phyloP scores from a whole-genome alignment of 805 yeast genomes.

The Barnettozyma californica region DNA sequence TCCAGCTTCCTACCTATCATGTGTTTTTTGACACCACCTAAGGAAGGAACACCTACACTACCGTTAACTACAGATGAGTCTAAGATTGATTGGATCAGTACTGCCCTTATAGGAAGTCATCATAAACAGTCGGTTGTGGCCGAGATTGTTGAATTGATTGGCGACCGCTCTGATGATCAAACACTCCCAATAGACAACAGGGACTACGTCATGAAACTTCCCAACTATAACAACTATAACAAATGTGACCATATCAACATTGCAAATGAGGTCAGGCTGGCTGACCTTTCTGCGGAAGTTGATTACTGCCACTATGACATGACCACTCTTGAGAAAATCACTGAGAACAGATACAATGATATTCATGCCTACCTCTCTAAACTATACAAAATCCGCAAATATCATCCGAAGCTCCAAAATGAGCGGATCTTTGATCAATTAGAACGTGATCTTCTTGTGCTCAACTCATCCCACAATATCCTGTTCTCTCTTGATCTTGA shows the following conservation, averaged over 20 bases:
- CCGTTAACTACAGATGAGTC: not conserved
- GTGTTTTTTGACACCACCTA: not conserved
- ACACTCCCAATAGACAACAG: not conserved
- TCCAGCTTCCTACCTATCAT: not conserved
- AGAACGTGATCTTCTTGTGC: constrained; percentile 2
- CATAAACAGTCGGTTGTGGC: not conserved
- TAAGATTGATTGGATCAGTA: not conserved
- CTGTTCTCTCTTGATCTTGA: constrained; percentile 48
- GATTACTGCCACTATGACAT: not conserved
- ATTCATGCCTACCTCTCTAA: constrained; percentile 6
- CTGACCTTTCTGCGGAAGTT: not conserved
- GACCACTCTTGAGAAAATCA: constrained; percentile 1
- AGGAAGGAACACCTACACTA: not conserved
- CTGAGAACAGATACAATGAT: constrained; percentile 5
- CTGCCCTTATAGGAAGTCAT: not conserved
- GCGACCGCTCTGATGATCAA: not conserved
- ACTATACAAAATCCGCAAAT: not conserved
- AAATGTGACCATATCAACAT: not conserved
- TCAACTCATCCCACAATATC: constrained; percentile 12
- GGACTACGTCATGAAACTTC: not conserved
- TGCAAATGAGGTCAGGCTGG: not conserved
- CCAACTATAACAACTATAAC: constrained; percentile 1
- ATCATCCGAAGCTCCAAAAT: constrained; percentile 16
- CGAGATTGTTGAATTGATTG: not conserved
- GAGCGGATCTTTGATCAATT: constrained; percentile 5